phyloP scores from a whole-genome alignment of 345 rosid species.

The Passiflora organensis region DNA sequence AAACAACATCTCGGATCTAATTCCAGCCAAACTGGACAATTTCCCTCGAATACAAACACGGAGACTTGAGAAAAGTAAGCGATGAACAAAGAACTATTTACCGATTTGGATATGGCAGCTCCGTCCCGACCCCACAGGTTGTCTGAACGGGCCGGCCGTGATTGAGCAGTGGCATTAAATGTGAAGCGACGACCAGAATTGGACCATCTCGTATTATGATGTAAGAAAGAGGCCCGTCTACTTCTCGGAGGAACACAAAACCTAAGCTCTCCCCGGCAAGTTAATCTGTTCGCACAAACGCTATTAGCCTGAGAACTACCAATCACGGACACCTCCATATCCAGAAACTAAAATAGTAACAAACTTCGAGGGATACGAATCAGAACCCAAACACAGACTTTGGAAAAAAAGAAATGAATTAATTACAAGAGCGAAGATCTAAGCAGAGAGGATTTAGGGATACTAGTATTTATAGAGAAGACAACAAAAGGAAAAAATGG shows the following conservation, averaged over 20 bases:
- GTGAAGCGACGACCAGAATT: constrained; percentile 28
- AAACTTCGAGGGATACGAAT: no score
- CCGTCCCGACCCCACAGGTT: constrained; percentile 8
- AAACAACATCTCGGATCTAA: no score
- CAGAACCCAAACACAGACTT: not conserved
- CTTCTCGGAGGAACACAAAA: constrained; percentile 12
- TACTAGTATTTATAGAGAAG: no score
- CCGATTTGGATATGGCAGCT: constrained; percentile 41
- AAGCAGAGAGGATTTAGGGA: no score
- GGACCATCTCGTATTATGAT: constrained; percentile 20
- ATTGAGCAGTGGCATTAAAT: constrained; percentile 35
- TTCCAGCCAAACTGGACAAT: no score
- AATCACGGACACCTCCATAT: constrained; percentile 66
- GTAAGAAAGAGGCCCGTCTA: constrained; percentile 30
- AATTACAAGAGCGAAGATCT: no score
- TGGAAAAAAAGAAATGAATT: no score
- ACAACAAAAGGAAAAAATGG: no score
- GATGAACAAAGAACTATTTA: constrained; percentile 17
- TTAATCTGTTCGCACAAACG: constrained; percentile 29
- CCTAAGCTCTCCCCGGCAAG: constrained; percentile 38
- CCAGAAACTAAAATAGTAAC: not conserved
- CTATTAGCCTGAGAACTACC: constrained; percentile 44
- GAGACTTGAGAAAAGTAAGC: not conserved
- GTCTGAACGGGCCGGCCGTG: constrained; percentile 39
- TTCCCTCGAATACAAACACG: not conserved